A percentile compares a stretch with the other conserved stretches of the same genome.
Conservation (phyloP, 768 basidiomycete species). For the Coprinopsis sp. region DNA sequence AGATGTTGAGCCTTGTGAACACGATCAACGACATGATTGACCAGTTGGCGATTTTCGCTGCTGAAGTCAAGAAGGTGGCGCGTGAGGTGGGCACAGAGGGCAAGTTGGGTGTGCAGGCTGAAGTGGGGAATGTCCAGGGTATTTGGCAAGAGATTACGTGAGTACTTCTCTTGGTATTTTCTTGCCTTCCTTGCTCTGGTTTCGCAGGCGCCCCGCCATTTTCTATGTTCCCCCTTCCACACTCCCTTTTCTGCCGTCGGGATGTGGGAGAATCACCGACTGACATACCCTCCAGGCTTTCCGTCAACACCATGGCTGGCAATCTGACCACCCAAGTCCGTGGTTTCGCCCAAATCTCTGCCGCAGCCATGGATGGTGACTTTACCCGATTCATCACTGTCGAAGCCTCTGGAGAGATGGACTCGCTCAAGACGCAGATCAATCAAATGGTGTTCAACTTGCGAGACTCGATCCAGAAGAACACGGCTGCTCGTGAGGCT, state of each 20-base stretch:
- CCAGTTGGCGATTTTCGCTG: conserved; percentile 52
- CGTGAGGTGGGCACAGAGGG: conserved; percentile 97
- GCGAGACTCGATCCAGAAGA: conserved; percentile 96
- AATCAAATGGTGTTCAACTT: conserved; percentile 99
- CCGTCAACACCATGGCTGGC: conserved; percentile 97
- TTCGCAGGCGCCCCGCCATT: too few species aligned
- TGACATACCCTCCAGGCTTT: conserved; percentile 50
- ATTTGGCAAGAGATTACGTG: conserved; percentile 99
- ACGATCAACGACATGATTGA: conserved; percentile 90
- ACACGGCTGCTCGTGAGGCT: conserved; percentile 93
- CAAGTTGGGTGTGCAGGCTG: conserved; percentile 96
- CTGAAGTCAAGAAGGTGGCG: conserved; percentile 87
- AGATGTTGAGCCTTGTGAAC: conserved; percentile 93
- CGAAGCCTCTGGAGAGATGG: conserved; percentile 98
- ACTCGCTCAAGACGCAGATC: conserved; percentile 97
- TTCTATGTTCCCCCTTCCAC: too few species aligned
- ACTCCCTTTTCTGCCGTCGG: background rate
- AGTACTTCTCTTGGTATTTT: conserved; percentile 24
- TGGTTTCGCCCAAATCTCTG: conserved; percentile 97
- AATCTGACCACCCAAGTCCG: conserved; percentile 98
- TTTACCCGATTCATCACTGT: conserved; percentile 99
- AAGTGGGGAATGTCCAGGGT: conserved; percentile 94
- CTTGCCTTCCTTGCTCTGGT: background rate
- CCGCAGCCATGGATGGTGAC: conserved; percentile 97
- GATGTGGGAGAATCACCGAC: too few species aligned